A percentile compares a stretch with the other conserved stretches of the same genome.
phyloP scores from a whole-genome alignment of 805 yeast species.

The Lipomyces sp. region DNA sequence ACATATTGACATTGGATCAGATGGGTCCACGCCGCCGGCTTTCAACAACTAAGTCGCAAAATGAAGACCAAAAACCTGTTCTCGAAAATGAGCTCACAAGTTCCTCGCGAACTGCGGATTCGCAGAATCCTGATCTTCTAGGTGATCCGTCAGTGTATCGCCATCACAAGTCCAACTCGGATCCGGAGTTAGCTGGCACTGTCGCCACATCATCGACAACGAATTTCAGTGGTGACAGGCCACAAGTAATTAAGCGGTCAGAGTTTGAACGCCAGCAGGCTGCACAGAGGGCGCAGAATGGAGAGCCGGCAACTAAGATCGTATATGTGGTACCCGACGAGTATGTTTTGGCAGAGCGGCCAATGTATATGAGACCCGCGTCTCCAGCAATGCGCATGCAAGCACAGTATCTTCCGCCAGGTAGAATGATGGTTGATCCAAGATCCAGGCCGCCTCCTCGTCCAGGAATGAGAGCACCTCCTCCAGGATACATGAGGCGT shows the following conservation, averaged over 20 bases:
- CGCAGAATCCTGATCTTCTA: neutral
- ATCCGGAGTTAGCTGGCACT: slow-evolving; percentile 5
- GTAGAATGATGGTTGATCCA: slow-evolving; percentile 7
- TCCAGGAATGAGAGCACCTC: slow-evolving; percentile 1
- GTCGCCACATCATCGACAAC: neutral
- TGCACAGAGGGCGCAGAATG: slow-evolving; percentile 11
- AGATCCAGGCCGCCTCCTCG: slow-evolving; percentile 4
- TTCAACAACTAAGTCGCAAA: neutral
- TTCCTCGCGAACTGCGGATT: neutral
- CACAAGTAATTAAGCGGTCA: neutral
- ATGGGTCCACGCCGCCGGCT: neutral
- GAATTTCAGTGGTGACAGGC: neutral
- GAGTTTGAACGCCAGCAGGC: slow-evolving; percentile 9
- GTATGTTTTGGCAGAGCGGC: neutral
- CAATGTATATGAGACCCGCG: slow-evolving; percentile 2
- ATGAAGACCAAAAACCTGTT: neutral
- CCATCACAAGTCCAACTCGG: slow-evolving; percentile 13
- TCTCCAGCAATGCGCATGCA: slow-evolving; percentile 15
- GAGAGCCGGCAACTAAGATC: slow-evolving; percentile 10
- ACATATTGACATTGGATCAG: neutral
- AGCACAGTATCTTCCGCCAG: neutral
- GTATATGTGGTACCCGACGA: slow-evolving; percentile 18
- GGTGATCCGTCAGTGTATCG: neutral
- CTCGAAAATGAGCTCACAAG: neutral
- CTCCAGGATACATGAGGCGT: neutral